Evolutionary conservation across 192 early-diverging fungal species (phyloP), one percentile per base, ranked within the genome.

Genomic region (Coemansia sp.): DNA sequence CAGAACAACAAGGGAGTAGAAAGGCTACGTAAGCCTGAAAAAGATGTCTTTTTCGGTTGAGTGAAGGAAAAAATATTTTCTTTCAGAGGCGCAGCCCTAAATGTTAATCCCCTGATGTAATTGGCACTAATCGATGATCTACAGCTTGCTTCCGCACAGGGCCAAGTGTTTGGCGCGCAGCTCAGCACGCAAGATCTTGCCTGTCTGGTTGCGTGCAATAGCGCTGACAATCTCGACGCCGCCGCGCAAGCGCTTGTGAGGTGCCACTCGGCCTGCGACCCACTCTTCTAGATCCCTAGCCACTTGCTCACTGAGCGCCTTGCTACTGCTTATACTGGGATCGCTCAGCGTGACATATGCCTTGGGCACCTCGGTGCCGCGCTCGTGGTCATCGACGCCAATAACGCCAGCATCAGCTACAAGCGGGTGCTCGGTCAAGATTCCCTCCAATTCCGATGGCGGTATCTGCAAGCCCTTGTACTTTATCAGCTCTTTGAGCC

Each of bases 401-500:
- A 92, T 83, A 23, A 92, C 88, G 0, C 86, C 87, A 2, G 83
- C 85, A 62, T 92, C 91, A 8, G 77, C 69, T 36, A 97, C 78
- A 11, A 39, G 33, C 1, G 86, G 87, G 59, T 95, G 89, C 7
- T 84, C 69, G 10, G 92, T 56, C 63, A 95, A 65, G 46, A 89
- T 38, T 10, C 85, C 86, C 64, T 95, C 95, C 5, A 97, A 71
- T 71, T 97, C 93, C 5, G 93, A 91, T 1, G 94, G 93, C 0
- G 93, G 83, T 5, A 97, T 90, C 75, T 86, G 83, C 65, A 85
- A 70, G 0, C 88, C 86, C 68, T 97, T 95, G 87, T 93, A 95
- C 70, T 97, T 97, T 78, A 95, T 95, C 43, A 96, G 85, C 61
- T 94, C 91, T 82, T 95, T 96, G 21, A 91, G 62, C 6, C 95